phyloP scores from a whole-genome alignment of 2,329 filamentous ascomycete genomes.

The Kalaharituber pfeilii region DNA sequence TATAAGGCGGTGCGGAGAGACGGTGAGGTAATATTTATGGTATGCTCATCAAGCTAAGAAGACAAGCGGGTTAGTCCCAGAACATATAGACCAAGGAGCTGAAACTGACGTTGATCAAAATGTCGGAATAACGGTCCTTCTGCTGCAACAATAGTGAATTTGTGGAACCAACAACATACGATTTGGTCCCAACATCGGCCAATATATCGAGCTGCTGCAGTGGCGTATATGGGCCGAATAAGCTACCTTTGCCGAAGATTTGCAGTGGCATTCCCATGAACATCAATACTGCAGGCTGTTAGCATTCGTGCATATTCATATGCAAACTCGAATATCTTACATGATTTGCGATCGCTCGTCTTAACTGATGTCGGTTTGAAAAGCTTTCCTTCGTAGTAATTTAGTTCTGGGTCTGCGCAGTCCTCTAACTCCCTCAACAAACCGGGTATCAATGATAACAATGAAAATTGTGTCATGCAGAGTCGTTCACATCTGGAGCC shows the following conservation, averaged over 20 bases:
- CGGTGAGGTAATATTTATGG: constrained; percentile 64
- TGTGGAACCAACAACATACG: constrained; percentile 91
- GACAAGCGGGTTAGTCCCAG: too few relatives aligned
- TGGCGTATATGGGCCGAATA: constrained; percentile 93
- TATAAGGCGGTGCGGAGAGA: constrained; percentile 58
- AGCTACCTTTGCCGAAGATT: constrained; percentile 86
- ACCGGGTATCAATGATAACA: constrained; percentile 87
- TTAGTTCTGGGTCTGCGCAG: constrained; percentile 82
- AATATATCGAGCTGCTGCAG: constrained; percentile 88
- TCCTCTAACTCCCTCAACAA: constrained; percentile 84
- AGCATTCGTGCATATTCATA: background rate
- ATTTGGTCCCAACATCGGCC: constrained; percentile 86
- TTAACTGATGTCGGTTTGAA: constrained; percentile 66
- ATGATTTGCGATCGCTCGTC: constrained; percentile 77
- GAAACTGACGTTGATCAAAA: constrained; percentile 57
- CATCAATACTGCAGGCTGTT: constrained; percentile 59
- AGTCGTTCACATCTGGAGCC: constrained; percentile 87
- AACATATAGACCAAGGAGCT: background rate
- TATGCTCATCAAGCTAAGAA: constrained; percentile 60
- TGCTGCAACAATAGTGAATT: constrained; percentile 89
- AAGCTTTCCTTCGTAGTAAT: constrained; percentile 59
- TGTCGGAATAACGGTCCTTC: constrained; percentile 87
- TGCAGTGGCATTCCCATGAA: constrained; percentile 94
- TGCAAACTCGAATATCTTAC: too few relatives aligned
- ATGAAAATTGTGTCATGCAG: constrained; percentile 96